A percentile compares a stretch with the other conserved stretches of the same genome.
These are phyloP conservation scores for Wickerhamiella australiensis DNA, from an alignment of 805 yeast species.

Conservation along the genomic window DNA sequence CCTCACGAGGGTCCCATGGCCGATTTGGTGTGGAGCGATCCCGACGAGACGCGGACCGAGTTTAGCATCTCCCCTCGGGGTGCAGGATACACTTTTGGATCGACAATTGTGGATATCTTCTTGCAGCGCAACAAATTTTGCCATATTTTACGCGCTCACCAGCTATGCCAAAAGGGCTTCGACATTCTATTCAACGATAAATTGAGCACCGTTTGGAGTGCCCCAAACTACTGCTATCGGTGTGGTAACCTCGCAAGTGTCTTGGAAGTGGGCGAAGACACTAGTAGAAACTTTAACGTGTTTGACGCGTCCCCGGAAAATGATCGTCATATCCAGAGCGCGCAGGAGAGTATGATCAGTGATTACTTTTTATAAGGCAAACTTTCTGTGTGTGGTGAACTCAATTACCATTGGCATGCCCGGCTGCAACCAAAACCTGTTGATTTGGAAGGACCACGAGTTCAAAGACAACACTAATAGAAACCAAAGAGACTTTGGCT, in stretches of 20 bases:
- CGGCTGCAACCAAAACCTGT: no score
- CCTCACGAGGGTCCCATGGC: conserved; percentile 99
- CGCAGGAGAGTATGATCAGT: conserved; percentile 20
- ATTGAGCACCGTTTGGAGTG: conserved; percentile 95
- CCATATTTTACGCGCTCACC: conserved; percentile 88
- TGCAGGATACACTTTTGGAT: conserved; percentile 94
- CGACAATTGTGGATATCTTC: conserved; percentile 80
- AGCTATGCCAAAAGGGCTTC: conserved; percentile 90
- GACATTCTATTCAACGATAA: conserved; percentile 83
- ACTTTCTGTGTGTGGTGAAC: no score
- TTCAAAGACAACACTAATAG: no score
- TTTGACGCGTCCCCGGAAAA: conserved; percentile 97
- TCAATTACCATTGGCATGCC: no score
- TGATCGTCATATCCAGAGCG: conserved; percentile 35
- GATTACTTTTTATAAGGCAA: conserved; percentile 21
- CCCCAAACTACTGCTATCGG: conserved; percentile 93
- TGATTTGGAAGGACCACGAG: no score
- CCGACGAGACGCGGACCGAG: conserved; percentile 68
- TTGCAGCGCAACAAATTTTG: conserved; percentile 62
- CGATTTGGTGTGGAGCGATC: conserved; percentile 96
- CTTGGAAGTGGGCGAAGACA: conserved; percentile 65
- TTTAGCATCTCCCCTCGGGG: conserved; percentile 90
- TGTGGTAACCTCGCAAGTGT: conserved; percentile 98
- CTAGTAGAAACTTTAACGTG: conserved; percentile 68
- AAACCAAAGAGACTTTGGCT: no score